Base-by-base conservation (phyloP, 139 green algal species). In the Spirogloea muscicola region DNA sequence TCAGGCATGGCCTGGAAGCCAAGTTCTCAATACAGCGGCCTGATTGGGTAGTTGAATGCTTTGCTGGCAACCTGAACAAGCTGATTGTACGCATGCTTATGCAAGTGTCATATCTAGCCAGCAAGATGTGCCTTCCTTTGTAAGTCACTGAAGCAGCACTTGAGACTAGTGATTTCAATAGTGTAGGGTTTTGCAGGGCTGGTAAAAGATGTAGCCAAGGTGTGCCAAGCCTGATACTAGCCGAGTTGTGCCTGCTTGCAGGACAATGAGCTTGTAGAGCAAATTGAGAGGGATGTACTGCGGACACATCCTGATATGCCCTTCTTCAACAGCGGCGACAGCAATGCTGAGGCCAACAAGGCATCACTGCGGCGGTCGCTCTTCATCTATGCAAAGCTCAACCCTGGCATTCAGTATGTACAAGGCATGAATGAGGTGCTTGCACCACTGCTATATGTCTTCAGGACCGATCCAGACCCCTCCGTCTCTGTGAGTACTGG, bases 351-450 rank as follows among this genome's bases (percentile, higher is more conserved):
- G n/a, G n/a, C n/a, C n/a, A n/a, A n/a, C n/a, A n/a, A n/a, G n/a
- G n/a, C n/a, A n/a, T n/a, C n/a, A n/a, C n/a, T 97, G 83, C 84
- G 84, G 49, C 85, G 92, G 3, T 86, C 84, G 13, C 85, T 98
- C n/a, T 96, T 97, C 72, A 83, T 98, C 27, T 98, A 90, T 74
- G 92, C 93, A 44, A 98, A 98, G 83, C 88, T 98, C 41, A 98
- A 98, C 84, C 92, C 93, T 0, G 93, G 93, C 29, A 82, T 98
- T 42, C 66, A 82, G 0, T 98, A 98, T 82, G 93, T 98, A 58
- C 93, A 97, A 68, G 93, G 93, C 82, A 97, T 98, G 93, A 98
- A 98, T 82, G 93, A 98, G 85, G 85, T 98, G 67, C 87, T 92
- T 3, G 93, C 93, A 1, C 90, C 91, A 5, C 72, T 98, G 13